Conservation (phyloP, 2,329 filamentous ascomycete species). For the Cladosporium velox region DNA sequence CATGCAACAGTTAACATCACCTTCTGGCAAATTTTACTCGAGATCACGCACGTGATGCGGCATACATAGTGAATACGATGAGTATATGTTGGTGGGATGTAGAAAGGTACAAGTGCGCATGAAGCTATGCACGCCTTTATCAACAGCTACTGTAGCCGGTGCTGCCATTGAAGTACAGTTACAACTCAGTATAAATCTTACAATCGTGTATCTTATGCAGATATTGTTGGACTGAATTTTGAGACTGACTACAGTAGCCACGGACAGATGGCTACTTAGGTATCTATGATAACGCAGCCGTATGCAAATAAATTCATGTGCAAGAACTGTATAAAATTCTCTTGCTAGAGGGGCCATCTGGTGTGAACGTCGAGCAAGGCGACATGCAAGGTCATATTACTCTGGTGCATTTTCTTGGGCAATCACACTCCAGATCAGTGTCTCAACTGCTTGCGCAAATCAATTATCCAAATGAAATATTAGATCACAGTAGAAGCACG, state of each 20-base stretch:
- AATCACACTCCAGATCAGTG: neutral
- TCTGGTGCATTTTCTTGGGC: neutral
- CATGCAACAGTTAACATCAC: neutral
- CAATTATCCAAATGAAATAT: neutral
- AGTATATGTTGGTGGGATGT: neutral
- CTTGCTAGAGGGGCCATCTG: neutral
- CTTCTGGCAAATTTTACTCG: neutral
- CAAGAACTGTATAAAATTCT: neutral
- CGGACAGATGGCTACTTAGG: neutral
- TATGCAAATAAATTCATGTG: neutral
- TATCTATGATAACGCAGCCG: too few relatives aligned
- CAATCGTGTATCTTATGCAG: neutral
- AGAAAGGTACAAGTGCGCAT: neutral
- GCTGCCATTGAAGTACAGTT: too few relatives aligned
- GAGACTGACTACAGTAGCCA: neutral
- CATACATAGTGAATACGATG: neutral
- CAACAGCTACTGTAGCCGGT: too few relatives aligned
- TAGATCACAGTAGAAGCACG: neutral
- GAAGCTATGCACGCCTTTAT: too few relatives aligned
- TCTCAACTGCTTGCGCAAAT: neutral
- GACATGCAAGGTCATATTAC: neutral
- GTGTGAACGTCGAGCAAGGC: neutral
- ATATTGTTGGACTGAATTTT: neutral
- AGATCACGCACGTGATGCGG: neutral
- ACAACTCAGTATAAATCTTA: neutral